Base-by-base conservation (phyloP, 2,329 filamentous ascomycete species). In the Simplicillium aogashimaense region DNA sequence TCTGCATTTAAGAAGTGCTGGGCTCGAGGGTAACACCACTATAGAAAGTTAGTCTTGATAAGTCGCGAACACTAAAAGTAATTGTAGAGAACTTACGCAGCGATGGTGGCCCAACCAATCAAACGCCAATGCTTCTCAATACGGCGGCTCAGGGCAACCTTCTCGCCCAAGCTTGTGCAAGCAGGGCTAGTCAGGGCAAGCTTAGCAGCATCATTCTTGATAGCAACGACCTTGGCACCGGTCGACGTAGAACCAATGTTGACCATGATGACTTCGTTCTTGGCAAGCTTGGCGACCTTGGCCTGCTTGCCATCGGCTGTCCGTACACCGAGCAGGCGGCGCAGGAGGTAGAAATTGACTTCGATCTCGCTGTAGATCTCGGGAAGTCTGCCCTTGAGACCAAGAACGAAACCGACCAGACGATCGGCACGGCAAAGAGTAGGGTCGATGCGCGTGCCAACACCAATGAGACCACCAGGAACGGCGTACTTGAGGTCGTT, bases 191-290 rank as follows among this genome's bases (percentile, higher is more conserved):
- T 97, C 53, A 98, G 72, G 44, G 86, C 83, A 50, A 98, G 76
- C 72, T 95, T 95, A 43, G 92, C 92, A 43, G 89, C 90, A 76
- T 98, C 92, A 57, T 90, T 89, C 77, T 92, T 95, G 60, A 97
- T 94, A 55, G 87, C 90, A 43, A 92, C 78, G 40, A 98, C 87
- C 78, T 97, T 98, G 51, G 92, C 92, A 65, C 92, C 92, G 12
- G 90, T 95, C 36, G 92, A 94, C 9, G 90, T 97, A 30, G 87
- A 95, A 46, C 92, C 92, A 60, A 98, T 98, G 74, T 98, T 98
- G 50, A 98, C 92, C 92, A 98, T 97, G 66, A 98, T 83, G 56
- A 97, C 88, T 66, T 98, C 92, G 68, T 95, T 95, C 81, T 97
- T 98, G 43, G 88, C 74, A 50, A 98, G 75, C 73, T 98, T 98